A percentile compares a stretch with the other conserved stretches of the same genome.
These are phyloP conservation scores for Talaromyces pinophilus DNA, from an alignment of 2,329 filamentous ascomycete genomes.

Conservation along the genomic window DNA sequence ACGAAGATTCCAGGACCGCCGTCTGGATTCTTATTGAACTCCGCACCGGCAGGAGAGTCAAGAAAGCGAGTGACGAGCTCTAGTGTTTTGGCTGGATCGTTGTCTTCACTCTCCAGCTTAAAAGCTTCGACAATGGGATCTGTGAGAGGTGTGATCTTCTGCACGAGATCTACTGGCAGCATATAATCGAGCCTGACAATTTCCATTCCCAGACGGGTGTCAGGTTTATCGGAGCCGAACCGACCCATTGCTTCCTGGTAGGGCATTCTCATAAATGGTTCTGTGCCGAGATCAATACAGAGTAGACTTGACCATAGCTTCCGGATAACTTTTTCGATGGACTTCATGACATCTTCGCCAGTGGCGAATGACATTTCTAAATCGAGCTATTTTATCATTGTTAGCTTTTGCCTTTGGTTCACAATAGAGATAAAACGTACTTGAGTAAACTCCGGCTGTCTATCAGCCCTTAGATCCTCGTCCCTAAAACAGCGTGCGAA, in stretches of 20 bases:
- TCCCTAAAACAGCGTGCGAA: slow-evolving; percentile 95
- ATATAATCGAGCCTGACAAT: slow-evolving; percentile 67
- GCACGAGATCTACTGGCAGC: slow-evolving; percentile 64
- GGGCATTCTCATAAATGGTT: slow-evolving; percentile 60
- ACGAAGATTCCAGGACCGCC: slow-evolving; percentile 81
- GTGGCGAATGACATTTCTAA: slow-evolving; percentile 87
- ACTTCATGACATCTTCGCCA: slow-evolving; percentile 68
- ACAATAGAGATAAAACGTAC: slow-evolving; percentile 44
- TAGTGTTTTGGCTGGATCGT: slow-evolving; percentile 56
- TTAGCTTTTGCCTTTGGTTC: background rate
- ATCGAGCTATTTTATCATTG: slow-evolving; percentile 64
- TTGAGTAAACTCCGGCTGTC: slow-evolving; percentile 96
- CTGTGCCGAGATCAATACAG: slow-evolving; percentile 43
- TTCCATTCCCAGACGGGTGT: slow-evolving; percentile 71
- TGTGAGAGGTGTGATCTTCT: slow-evolving; percentile 71
- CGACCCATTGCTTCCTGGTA: slow-evolving; percentile 76
- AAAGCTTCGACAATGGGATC: slow-evolving; percentile 74
- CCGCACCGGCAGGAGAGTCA: slow-evolving; percentile 60
- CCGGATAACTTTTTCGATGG: slow-evolving; percentile 55
- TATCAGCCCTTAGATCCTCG: slow-evolving; percentile 86
- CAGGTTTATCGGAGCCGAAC: slow-evolving; percentile 91
- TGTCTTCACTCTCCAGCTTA: slow-evolving; percentile 56
- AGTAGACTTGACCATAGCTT: slow-evolving; percentile 57
- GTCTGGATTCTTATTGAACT: slow-evolving; percentile 67
- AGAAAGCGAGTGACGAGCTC: slow-evolving; percentile 71